A percentile compares a stretch with the other conserved stretches of the same genome.
Evolutionary conservation across 2,329 filamentous ascomycete genomes (phyloP).

Genomic region (Xylaria sp.): DNA sequence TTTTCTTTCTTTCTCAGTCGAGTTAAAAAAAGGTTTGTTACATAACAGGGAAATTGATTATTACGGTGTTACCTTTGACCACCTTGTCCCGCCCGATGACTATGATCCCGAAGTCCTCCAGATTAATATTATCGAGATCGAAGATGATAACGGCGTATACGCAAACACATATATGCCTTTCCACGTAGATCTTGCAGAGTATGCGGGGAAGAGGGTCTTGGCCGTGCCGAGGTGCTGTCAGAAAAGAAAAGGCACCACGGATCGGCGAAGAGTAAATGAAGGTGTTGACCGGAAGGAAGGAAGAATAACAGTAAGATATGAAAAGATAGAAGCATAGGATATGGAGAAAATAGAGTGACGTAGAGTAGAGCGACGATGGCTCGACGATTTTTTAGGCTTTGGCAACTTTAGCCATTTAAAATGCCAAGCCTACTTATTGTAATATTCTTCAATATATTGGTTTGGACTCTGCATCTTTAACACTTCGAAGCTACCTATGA

Average conservation of each 20-base stretch:
- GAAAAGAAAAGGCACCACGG: constrained; percentile 50
- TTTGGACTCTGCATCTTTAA: no score
- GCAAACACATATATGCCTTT: constrained; percentile 51
- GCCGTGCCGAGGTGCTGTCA: constrained; percentile 56
- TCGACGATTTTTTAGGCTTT: no score
- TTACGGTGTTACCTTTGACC: constrained; percentile 55
- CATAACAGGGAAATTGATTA: constrained; percentile 47
- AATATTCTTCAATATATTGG: no score
- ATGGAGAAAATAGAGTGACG: constrained; percentile 23
- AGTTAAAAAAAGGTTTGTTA: constrained; percentile 22
- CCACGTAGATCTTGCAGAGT: constrained; percentile 50
- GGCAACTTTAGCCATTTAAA: no score
- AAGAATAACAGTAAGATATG: constrained; percentile 16
- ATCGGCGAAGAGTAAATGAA: constrained; percentile 49
- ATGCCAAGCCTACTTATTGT: no score
- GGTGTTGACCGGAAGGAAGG: constrained; percentile 25
- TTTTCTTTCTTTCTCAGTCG: constrained; percentile 23
- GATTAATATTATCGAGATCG: constrained; percentile 56
- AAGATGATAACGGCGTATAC: constrained; percentile 49
- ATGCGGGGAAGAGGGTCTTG: constrained; percentile 53
- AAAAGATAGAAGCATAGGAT: constrained; percentile 19
- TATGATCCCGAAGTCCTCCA: constrained; percentile 53
- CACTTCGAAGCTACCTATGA: no score
- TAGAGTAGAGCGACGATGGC: no score
- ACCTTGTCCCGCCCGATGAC: constrained; percentile 51